Percentiles rank a stretch among this genome's conserved stretches.
Conservation (phyloP, 2,329 filamentous ascomycete genomes). For the Pseudopithomyces chartarum region DNA sequence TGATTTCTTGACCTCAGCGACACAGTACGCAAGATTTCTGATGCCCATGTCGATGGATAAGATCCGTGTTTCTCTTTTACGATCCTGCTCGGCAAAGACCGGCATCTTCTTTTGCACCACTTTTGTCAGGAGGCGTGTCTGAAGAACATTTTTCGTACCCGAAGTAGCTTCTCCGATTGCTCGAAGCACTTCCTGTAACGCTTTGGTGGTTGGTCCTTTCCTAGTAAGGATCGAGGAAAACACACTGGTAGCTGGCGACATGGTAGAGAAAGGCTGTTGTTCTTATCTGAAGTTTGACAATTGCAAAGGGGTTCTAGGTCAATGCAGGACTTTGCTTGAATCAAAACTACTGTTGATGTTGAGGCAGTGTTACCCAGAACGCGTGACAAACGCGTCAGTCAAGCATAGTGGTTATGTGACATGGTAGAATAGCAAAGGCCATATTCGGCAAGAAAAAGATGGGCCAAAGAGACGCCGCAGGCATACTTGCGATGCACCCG, state of each 20-base stretch:
- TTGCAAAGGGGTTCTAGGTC: not conserved
- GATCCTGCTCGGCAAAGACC: not conserved
- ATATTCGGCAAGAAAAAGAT: not conserved
- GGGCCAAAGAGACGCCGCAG: not conserved
- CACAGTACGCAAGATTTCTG: slow-evolving; percentile 76
- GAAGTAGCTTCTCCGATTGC: slow-evolving; percentile 64
- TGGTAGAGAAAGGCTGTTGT: not conserved
- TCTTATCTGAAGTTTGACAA: not conserved
- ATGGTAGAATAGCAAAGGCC: not conserved
- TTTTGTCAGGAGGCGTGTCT: slow-evolving; percentile 55
- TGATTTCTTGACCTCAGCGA: slow-evolving; percentile 52
- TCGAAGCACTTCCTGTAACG: slow-evolving; percentile 64
- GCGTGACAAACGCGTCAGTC: not conserved
- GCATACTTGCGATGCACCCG: not conserved
- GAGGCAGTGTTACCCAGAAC: not conserved
- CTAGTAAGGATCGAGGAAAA: slow-evolving; percentile 10
- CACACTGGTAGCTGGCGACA: slow-evolving; percentile 1
- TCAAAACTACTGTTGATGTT: not conserved
- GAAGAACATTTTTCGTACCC: slow-evolving; percentile 64
- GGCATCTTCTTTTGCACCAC: slow-evolving; percentile 20
- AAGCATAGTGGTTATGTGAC: not conserved
- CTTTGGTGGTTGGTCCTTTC: slow-evolving; percentile 48
- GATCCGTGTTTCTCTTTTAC: slow-evolving; percentile 53
- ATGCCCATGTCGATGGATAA: slow-evolving; percentile 87
- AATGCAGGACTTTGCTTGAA: not conserved